These are phyloP conservation scores for Ophiosphaerella narmari DNA, from an alignment of 2,329 filamentous ascomycete genomes.

Conservation along the genomic window DNA sequence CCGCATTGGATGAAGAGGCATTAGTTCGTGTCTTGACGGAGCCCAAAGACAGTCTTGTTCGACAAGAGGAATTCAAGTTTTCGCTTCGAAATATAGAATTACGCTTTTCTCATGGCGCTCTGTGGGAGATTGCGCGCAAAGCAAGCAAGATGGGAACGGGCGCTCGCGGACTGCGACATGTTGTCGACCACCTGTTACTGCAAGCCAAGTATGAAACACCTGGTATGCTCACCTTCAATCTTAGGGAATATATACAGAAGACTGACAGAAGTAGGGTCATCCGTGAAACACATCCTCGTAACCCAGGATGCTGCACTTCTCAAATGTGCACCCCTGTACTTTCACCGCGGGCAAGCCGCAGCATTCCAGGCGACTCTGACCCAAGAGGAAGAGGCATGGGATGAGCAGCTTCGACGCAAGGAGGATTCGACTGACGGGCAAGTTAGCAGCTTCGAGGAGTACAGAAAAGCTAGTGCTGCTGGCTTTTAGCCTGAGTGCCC, in stretches of 20 bases:
- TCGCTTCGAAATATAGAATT: slow-evolving; percentile 77
- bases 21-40: slow-evolving; percentile 90
- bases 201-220: slow-evolving; percentile 56
- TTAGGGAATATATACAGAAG: not conserved
- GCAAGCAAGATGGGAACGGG: slow-evolving; percentile 74
- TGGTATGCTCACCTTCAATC: slow-evolving; percentile 27
- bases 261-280: slow-evolving; percentile 39
- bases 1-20: slow-evolving; percentile 68
- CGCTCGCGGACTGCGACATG: slow-evolving; percentile 53
- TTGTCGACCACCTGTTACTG: slow-evolving; percentile 53
- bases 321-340: slow-evolving; percentile 49
- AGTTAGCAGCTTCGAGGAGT: slow-evolving; percentile 52
- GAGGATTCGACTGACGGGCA: slow-evolving; percentile 28
- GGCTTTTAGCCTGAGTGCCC: slow-evolving; percentile 24
- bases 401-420: slow-evolving; percentile 42
- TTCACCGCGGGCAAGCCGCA: slow-evolving; percentile 49
- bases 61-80: slow-evolving; percentile 89
- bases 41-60: slow-evolving; percentile 83
- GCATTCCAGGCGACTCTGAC: slow-evolving; percentile 47
- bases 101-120: slow-evolving; percentile 78
- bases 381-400: slow-evolving; percentile 54
- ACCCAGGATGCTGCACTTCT: slow-evolving; percentile 52
- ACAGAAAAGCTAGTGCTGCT: slow-evolving; percentile 47
- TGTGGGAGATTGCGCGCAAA: slow-evolving; percentile 80
- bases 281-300: slow-evolving; percentile 52